Conservation (phyloP, 2,329 filamentous ascomycete genomes). For the Paecilomyces sp. region DNA sequence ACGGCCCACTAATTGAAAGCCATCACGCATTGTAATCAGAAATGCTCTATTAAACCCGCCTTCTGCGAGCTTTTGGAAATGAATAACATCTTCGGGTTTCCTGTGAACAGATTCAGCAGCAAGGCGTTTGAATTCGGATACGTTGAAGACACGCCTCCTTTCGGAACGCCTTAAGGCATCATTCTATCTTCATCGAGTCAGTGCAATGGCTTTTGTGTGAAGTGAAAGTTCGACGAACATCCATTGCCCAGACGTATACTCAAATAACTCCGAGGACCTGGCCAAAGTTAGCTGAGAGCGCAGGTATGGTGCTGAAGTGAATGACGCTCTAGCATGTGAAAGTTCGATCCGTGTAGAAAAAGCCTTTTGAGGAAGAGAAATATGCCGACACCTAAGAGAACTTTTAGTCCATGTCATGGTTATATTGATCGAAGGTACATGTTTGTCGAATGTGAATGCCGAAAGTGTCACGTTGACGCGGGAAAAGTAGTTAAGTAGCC, state of each 20-base stretch:
- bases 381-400: too few relatives aligned
- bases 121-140: slow-evolving; percentile 9
- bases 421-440: too few relatives aligned
- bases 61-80: slow-evolving; percentile 27
- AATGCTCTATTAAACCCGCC: slow-evolving; percentile 32
- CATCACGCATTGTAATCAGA: slow-evolving; percentile 22
- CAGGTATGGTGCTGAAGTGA: too few relatives aligned
- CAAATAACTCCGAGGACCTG: background rate
- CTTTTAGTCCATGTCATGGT: too few relatives aligned
- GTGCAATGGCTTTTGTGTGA: background rate
- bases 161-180: slow-evolving; percentile 1
- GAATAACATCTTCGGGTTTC: background rate
- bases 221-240: background rate
- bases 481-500: too few relatives aligned
- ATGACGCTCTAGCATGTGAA: too few relatives aligned
- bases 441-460: too few relatives aligned
- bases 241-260: background rate
- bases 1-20: slow-evolving; percentile 21
- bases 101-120: slow-evolving; percentile 4
- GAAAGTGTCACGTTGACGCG: too few relatives aligned
- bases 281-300: too few relatives aligned
- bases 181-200: background rate
- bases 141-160: slow-evolving; percentile 9
- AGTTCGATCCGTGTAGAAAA: too few relatives aligned
- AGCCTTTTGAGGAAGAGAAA: too few relatives aligned